Base-by-base conservation (phyloP, 2,329 filamentous ascomycete genomes). In the Sporothrix phasma region DNA sequence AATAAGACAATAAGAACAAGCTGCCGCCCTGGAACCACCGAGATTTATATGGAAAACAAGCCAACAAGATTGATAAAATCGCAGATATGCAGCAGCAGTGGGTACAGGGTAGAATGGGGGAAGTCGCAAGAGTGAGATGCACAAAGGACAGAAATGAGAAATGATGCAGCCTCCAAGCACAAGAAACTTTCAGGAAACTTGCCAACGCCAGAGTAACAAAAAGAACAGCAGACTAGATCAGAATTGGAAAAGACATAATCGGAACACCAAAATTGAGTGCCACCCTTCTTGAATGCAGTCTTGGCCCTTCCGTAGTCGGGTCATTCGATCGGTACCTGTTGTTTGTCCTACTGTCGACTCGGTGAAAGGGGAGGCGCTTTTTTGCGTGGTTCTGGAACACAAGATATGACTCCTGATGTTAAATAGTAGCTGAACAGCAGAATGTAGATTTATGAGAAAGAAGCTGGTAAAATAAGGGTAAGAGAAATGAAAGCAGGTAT, bases 131-230 rank as follows among this genome's bases (percentile, higher is more conserved):
- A 37, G 31, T 51, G 11, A 31, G 17, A 11, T 31, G 10, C 37
- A 26, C 13, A 29, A 54, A 31, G 31, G 11, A 56, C 19, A 26
- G 29, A 63, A 22, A 62, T 64, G 61, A 64, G 61, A 60, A 46
- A 59, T 64, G 60, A 62, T 62, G 65, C 7, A 17, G n/a, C 49
- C 31, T 31, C 31, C 31, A 24, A 56, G 34, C 6, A 17, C 24
- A 56, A 37, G 34, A 37, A 37, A 37, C 15, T n/a, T n/a, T n/a
- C n/a, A n/a, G n/a, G 4, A 24, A 56, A 56, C 51, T 24, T 31
- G 24, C 51, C 2, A 22, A 56, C 51, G 51, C 51, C 51, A 39
- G 51, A 39, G 17, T 19, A 39, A 56, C 11, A 22, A 34, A 22
- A 37, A 19, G 34, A 53, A 15, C 7, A 39, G 31, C 19, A 34